phyloP scores from a whole-genome alignment of 495 filamentous ascomycete genomes.

The Xylaria flabelliformis region DNA sequence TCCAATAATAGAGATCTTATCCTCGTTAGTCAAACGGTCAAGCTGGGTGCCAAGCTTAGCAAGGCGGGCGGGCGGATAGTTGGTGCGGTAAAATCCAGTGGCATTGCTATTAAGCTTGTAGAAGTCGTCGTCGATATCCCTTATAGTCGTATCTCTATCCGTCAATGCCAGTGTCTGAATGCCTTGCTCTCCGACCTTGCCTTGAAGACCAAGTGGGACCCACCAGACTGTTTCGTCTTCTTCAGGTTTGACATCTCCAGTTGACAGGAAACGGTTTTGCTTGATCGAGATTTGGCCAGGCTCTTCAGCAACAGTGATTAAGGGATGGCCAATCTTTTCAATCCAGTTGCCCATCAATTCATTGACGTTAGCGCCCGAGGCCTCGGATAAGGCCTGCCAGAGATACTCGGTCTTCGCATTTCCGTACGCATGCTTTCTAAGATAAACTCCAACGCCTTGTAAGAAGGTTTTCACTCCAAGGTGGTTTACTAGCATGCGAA shows the following conservation, averaged over 20 bases:
- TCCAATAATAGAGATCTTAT: conserved; percentile 89
- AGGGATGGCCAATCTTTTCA: conserved; percentile 89
- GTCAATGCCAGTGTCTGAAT: conserved; percentile 67
- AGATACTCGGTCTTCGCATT: conserved; percentile 94
- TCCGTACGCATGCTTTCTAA: conserved; percentile 86
- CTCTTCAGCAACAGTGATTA: conserved; percentile 84
- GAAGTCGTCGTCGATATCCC: conserved; percentile 75
- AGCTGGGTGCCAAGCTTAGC: conserved; percentile 77
- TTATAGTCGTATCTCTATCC: conserved; percentile 73
- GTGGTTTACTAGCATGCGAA: conserved; percentile 90
- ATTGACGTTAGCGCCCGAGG: conserved; percentile 86
- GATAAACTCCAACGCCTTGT: conserved; percentile 83
- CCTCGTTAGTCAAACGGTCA: conserved; percentile 75
- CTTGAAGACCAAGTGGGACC: conserved; percentile 83
- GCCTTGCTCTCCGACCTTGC: conserved; percentile 59
- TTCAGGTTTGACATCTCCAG: conserved; percentile 81
- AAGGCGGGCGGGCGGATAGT: conserved; percentile 82
- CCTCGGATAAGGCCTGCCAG: conserved; percentile 88
- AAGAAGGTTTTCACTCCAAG: conserved; percentile 87
- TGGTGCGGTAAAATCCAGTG: conserved; percentile 90
- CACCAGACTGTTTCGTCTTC: conserved; percentile 96
- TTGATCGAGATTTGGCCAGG: conserved; percentile 78
- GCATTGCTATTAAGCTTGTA: conserved; percentile 93
- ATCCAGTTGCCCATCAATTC: conserved; percentile 94
- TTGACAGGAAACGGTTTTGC: conserved; percentile 87